A percentile compares a stretch with the other conserved stretches of the same genome.
These are phyloP conservation scores for Selaginella moellendorffii DNA, from an alignment of 75 land plant genomes.

Conservation along the genomic window DNA sequence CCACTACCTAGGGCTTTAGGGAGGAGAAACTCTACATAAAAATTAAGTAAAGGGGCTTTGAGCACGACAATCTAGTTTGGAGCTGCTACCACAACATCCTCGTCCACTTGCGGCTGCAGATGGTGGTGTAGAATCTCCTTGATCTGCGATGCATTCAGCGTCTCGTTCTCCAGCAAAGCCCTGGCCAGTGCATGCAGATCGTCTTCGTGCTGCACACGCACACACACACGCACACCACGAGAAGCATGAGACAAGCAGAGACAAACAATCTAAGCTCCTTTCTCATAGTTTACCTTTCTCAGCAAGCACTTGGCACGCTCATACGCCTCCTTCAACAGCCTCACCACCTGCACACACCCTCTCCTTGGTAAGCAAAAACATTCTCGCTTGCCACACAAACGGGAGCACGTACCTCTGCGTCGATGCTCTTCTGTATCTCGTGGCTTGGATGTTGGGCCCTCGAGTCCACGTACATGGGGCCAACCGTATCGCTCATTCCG, in stretches of 20 bases:
- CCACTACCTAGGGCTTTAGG: neutral
- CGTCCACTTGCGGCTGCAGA: conserved; percentile 16
- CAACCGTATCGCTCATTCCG: conserved; percentile 96
- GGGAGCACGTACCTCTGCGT: conserved; percentile 73
- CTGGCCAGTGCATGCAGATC: conserved; percentile 77
- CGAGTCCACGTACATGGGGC: conserved; percentile 52
- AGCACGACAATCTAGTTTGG: neutral
- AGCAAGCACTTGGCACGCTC: conserved; percentile 64
- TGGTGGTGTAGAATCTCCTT: conserved; percentile 50
- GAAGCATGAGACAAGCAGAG: neutral
- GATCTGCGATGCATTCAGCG: conserved; percentile 65
- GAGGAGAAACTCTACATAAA: neutral
- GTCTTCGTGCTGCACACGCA: conserved; percentile 64
- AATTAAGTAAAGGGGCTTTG: neutral
- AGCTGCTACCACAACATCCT: neutral
- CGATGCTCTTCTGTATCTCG: conserved; percentile 89
- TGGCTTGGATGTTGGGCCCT: conserved; percentile 50
- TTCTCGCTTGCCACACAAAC: neutral
- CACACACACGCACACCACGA: neutral
- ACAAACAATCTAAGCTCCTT: neutral
- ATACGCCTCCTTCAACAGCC: conserved; percentile 86
- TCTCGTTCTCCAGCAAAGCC: conserved; percentile 84
- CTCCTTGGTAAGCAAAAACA: neutral
- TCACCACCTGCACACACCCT: conserved; percentile 50
- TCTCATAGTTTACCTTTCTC: conserved; percentile 48